Evolutionary conservation across 2,329 filamentous ascomycete species (phyloP).

Genomic region (Ambrosiella xylebori): DNA sequence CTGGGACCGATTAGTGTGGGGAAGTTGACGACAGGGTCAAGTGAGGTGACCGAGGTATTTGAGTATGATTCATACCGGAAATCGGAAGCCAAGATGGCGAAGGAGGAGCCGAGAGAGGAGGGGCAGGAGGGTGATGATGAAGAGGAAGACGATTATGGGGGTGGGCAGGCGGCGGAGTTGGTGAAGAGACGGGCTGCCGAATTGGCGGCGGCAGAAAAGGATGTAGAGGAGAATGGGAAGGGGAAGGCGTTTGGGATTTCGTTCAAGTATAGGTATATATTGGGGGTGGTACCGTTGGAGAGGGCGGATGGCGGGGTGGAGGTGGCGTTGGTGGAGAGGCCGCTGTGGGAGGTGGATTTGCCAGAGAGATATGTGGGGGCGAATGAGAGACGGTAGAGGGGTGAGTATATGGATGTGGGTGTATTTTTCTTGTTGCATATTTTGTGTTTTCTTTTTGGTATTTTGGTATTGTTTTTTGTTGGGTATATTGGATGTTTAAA

Average conservation of each 20-base stretch:
- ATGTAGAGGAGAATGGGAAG: slow-evolving; percentile 17
- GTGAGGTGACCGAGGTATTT: slow-evolving; percentile 9
- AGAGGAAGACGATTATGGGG: slow-evolving; percentile 15
- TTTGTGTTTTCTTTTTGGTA: too few relatives aligned
- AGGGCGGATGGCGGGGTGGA: slow-evolving; percentile 37
- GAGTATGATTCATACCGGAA: slow-evolving; percentile 11
- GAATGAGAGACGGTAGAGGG: neutral
- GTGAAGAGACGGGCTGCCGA: slow-evolving; percentile 9
- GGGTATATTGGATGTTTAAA: too few relatives aligned
- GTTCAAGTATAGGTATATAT: slow-evolving; percentile 84
- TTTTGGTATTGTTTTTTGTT: too few relatives aligned
- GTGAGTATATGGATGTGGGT: too few relatives aligned
- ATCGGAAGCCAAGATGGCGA: slow-evolving; percentile 13
- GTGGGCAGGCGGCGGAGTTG: neutral
- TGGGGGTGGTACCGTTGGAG: slow-evolving; percentile 45
- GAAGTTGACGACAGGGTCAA: slow-evolving; percentile 18
- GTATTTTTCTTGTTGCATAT: too few relatives aligned
- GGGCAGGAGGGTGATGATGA: slow-evolving; percentile 22
- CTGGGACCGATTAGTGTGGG: slow-evolving; percentile 28
- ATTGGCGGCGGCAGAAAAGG: slow-evolving; percentile 15
- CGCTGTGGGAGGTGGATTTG: slow-evolving; percentile 65
- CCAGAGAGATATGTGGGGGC: slow-evolving; percentile 40
- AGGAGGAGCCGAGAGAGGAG: slow-evolving; percentile 14
- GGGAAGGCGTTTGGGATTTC: slow-evolving; percentile 52
- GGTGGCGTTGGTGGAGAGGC: slow-evolving; percentile 76